Evolutionary conservation across 495 filamentous ascomycete species (phyloP).

Genomic region (Hapsidospora chrysogenum): DNA sequence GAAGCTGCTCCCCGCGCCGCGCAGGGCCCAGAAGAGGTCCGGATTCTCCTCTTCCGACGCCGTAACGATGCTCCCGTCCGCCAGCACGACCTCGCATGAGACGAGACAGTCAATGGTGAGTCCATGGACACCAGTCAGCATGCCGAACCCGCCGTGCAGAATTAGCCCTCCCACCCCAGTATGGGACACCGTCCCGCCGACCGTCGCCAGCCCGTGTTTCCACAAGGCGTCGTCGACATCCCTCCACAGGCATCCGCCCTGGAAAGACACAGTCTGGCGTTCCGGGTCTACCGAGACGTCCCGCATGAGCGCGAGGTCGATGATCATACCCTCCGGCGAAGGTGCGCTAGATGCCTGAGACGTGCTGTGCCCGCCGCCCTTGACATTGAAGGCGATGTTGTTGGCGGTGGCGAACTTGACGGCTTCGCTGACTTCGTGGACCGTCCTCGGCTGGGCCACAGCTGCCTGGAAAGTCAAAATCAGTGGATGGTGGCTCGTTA

Average conservation of each 20-base stretch:
- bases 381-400: conserved; percentile 28
- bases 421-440: conserved; percentile 22
- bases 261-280: conserved; percentile 25
- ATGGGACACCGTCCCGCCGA: conserved; percentile 43
- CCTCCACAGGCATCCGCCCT: conserved; percentile 38
- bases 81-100: conserved; percentile 29
- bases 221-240: conserved; percentile 38
- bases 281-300: conserved; percentile 26
- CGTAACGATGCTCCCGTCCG: conserved; percentile 25
- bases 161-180: conserved; percentile 43
- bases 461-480: too few species aligned
- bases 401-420: conserved; percentile 26
- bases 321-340: conserved; percentile 32
- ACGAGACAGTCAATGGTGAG: conserved; percentile 36
- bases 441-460: too few species aligned
- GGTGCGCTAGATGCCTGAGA: conserved; percentile 20
- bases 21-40: conserved; percentile 26
- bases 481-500: neutral
- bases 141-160: conserved; percentile 40
- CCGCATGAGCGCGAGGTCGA: conserved; percentile 36
- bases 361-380: conserved; percentile 36
- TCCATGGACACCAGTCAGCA: conserved; percentile 30
- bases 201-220: conserved; percentile 32
- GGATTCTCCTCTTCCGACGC: conserved; percentile 21
- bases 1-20: conserved; percentile 30